Conservation (phyloP, 768 basidiomycete genomes). For the Boletus coccyginus region DNA sequence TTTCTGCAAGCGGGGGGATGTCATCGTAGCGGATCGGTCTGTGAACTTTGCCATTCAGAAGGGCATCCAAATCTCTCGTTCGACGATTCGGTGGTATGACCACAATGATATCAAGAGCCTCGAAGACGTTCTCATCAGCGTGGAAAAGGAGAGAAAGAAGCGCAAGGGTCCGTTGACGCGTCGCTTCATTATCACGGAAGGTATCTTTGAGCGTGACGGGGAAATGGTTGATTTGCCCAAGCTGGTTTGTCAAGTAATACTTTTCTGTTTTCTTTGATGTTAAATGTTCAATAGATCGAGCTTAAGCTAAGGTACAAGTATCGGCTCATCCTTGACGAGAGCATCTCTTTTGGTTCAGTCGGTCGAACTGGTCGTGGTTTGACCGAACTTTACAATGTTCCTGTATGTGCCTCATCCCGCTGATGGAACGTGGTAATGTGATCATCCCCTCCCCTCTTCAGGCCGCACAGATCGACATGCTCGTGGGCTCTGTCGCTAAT, state of each 20-base stretch:
- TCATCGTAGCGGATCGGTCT: slow-evolving; percentile 98
- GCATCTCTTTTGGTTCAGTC: slow-evolving; percentile 88
- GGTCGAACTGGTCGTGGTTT: slow-evolving; percentile 93
- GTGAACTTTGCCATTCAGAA: slow-evolving; percentile 95
- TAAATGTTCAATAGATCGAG: slow-evolving; percentile 62
- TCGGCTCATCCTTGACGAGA: slow-evolving; percentile 91
- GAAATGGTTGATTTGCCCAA: slow-evolving; percentile 90
- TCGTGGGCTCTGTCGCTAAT: slow-evolving; percentile 87
- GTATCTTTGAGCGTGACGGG: slow-evolving; percentile 94
- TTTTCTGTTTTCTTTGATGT: not conserved
- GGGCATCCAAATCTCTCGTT: slow-evolving; percentile 90
- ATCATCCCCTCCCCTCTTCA: slow-evolving; percentile 23
- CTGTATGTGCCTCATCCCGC: slow-evolving; percentile 49
- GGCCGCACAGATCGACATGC: slow-evolving; percentile 91
- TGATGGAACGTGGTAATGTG: not conserved
- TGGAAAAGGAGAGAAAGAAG: slow-evolving; percentile 89
- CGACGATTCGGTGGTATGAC: slow-evolving; percentile 92
- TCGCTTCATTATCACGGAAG: slow-evolving; percentile 95
- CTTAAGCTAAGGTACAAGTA: slow-evolving; percentile 96
- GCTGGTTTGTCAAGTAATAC: slow-evolving; percentile 53
- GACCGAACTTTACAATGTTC: slow-evolving; percentile 92
- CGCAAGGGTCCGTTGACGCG: slow-evolving; percentile 78
- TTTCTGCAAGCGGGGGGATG: slow-evolving; percentile 95
- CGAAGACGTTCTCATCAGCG: slow-evolving; percentile 78
- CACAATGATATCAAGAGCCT: slow-evolving; percentile 92